These are phyloP conservation scores for Vachellia pachyceras DNA, from an alignment of 306 rosid species.

Conservation along the genomic window DNA sequence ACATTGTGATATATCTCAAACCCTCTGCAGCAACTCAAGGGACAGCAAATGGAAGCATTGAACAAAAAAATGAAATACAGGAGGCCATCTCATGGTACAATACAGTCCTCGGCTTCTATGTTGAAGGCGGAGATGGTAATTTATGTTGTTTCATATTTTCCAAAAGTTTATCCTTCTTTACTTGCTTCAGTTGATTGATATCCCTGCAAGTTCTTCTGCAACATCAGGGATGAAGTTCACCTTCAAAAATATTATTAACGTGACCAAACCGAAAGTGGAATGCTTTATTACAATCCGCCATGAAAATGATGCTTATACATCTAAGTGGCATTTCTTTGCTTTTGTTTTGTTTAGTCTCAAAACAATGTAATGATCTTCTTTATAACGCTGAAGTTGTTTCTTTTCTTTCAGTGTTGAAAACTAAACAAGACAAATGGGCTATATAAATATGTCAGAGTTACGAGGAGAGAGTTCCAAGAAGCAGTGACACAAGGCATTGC, in stretches of 20 bases:
- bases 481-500: conserved; percentile 64
- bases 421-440: conserved; percentile 82
- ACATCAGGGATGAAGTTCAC: conserved; percentile 74
- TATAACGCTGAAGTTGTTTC: conserved; percentile 4
- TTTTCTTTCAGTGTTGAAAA: conserved; percentile 64
- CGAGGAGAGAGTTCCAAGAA: conserved; percentile 83
- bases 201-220: conserved; percentile 36
- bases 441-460: conserved; percentile 76
- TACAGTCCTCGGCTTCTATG: conserved; percentile 73
- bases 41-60: conserved; percentile 44
- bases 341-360: conserved; percentile 32
- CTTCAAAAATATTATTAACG: conserved; percentile 68
- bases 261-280: conserved; percentile 61
- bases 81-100: conserved; percentile 86
- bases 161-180: conserved; percentile 13
- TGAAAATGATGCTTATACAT: conserved; percentile 61
- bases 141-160: conserved; percentile 29
- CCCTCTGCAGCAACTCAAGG: conserved; percentile 62
- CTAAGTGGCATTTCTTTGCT: conserved; percentile 54
- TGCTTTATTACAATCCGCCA: conserved; percentile 68
- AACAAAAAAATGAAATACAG: conserved; percentile 53
- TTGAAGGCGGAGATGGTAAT: conserved; percentile 91
- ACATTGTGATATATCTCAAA: conserved; percentile 6
- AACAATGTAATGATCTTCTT: conserved; percentile 12
- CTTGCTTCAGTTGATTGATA: conserved; percentile 29